Base-by-base conservation (phyloP, 179 eudicot species). In the Patellifolia procumbens region DNA sequence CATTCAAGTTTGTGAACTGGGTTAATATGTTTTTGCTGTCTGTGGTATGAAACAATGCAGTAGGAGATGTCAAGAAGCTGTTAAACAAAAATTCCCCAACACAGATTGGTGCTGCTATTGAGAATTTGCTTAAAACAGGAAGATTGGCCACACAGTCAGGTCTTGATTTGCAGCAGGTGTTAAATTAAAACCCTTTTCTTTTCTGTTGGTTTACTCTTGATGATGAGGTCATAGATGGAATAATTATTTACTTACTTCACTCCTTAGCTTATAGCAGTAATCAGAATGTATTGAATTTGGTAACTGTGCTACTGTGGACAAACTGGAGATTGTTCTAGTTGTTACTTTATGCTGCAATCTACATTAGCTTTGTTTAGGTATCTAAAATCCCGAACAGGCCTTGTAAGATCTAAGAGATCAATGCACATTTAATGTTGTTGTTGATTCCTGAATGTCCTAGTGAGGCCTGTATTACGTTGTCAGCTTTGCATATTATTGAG, bases 131-230 rank as follows among this genome's bases (percentile, higher is more conserved):
- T 83, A 94, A 94, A 85, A 92, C 98, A 26, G 98, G 98, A 77
- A 88, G 90, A 69, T 70, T 92, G 74, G 83, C 70, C 73, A 87
- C 93, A 49, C 83, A 81, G 73, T 82, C 91, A n/a, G 85, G 93
- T 74, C 85, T 94, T 49, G 98, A 94, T 79, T 82, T 94, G 67
- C 96, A 85, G 77, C 97, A 94, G 98, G 98, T 94, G 86, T 53
- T 53, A 16, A 60, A n/a, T 49, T 65, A 52, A 63, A 45, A 37
- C 17, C 7, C 7, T 46, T 28, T 37, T 75, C 42, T 15, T 28
- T 55, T 51, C 13, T 55, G 60, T 67, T 52, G 48, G 20, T 29
- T 45, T 32, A n/a, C 9, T 65, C n/a, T 43, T 51, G 20, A 24
- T 55, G 67, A 20, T 48, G 10, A n/a, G 34, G 39, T 51, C 53